These are phyloP conservation scores for Kodamaea plutei DNA, from an alignment of 1,139 yeast genomes.

Conservation along the genomic window DNA sequence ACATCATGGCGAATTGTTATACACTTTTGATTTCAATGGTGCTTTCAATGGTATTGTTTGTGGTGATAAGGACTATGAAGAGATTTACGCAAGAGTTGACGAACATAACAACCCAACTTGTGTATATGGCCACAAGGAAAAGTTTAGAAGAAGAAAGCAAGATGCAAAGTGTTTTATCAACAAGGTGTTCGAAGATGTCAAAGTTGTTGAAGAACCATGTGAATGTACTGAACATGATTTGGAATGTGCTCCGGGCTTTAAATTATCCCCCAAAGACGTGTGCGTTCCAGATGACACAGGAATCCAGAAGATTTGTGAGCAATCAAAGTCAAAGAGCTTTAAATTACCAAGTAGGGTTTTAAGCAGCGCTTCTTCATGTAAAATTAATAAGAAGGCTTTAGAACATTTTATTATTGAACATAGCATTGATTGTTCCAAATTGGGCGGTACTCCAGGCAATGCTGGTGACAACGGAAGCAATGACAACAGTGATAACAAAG, in stretches of 20 bases:
- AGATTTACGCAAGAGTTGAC: conserved; percentile 57
- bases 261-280: conserved; percentile 31
- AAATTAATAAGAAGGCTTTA: conserved; percentile 24
- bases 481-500: conserved; percentile 27
- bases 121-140: conserved; percentile 70
- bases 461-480: conserved; percentile 14
- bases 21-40: conserved; percentile 57
- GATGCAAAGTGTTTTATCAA: conserved; percentile 68
- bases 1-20: conserved; percentile 22
- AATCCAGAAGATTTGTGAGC: conserved; percentile 26
- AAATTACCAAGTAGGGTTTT: conserved; percentile 31
- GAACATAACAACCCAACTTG: conserved; percentile 54
- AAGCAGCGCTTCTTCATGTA: conserved; percentile 50
- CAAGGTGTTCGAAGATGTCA: conserved; percentile 55
- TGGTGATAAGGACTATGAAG: conserved; percentile 56
- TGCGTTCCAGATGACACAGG: conserved; percentile 52
- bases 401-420: conserved; percentile 22
- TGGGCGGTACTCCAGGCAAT: conserved; percentile 4
- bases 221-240: conserved; percentile 62
- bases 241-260: conserved; percentile 69
- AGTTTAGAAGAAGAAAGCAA: conserved; percentile 62
- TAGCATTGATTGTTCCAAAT: conserved; percentile 32
- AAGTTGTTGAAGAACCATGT: conserved; percentile 56
- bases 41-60: conserved; percentile 56
- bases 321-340: conserved; percentile 18